Percentiles rank a stretch among this genome's conserved stretches.
Conservation (phyloP, 805 yeast genomes). For the Candida nonsorbophila region DNA sequence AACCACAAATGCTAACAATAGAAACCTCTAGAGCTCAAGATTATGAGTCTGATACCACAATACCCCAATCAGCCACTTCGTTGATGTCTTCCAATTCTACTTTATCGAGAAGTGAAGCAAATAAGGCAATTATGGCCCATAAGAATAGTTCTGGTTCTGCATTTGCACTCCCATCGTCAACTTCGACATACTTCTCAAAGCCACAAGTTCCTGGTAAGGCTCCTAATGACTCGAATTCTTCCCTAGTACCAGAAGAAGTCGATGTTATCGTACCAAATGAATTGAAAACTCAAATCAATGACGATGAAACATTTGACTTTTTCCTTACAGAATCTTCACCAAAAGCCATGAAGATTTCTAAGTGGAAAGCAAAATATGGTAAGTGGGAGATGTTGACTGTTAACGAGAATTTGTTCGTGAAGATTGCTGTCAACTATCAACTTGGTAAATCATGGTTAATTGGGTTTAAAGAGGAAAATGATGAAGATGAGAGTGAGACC, state of each 20-base stretch:
- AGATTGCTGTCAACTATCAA: conserved; percentile 34
- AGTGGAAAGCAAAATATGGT: conserved; percentile 37
- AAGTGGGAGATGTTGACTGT: conserved; percentile 42
- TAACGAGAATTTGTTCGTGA: conserved; percentile 29
- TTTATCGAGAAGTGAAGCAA: conserved; percentile 5
- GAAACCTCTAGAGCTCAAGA: conserved; percentile 6
- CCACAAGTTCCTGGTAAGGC: conserved; percentile 11
- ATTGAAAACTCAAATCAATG: conserved; percentile 32
- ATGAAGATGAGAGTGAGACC: conserved; percentile 20
- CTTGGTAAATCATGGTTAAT: conserved; percentile 30
- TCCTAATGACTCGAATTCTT: conserved; percentile 7
- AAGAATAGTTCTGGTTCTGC: conserved; percentile 17
- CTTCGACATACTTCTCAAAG: conserved; percentile 35
- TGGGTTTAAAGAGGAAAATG: conserved; percentile 35
- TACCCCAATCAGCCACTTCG: conserved; percentile 11
- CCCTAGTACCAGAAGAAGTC: conserved; percentile 10
- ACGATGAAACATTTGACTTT: conserved; percentile 32
- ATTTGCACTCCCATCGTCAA: conserved; percentile 41
- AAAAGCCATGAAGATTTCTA: conserved; percentile 33
- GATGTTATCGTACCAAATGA: conserved; percentile 27
- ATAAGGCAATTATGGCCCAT: conserved; percentile 7
- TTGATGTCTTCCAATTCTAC: conserved; percentile 10
- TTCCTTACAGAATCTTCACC: conserved; percentile 29
- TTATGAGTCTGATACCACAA: conserved; percentile 11
- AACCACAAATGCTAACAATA: conserved; percentile 4